phyloP scores from a whole-genome alignment of 2,329 filamentous ascomycete genomes.

The Colletotrichum caudatum region DNA sequence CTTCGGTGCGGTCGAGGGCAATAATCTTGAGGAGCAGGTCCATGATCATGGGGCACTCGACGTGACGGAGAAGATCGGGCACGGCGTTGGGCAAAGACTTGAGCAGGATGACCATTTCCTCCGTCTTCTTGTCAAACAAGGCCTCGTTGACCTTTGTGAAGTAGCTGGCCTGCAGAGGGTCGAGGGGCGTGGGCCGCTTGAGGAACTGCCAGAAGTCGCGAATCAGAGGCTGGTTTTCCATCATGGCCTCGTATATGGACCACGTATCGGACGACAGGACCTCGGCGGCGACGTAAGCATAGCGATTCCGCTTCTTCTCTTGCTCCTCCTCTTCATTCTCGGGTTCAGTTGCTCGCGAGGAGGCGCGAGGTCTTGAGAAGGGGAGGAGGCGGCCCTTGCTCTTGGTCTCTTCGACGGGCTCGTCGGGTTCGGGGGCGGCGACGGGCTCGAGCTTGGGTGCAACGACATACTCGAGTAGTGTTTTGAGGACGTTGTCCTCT shows the following conservation, averaged over 20 bases:
- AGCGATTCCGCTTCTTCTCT: conserved; percentile 92
- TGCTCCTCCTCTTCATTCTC: conserved; percentile 76
- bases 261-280: conserved; percentile 95
- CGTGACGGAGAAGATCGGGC: conserved; percentile 87
- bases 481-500: conserved; percentile 85
- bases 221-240: conserved; percentile 84
- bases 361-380: conserved; percentile 65
- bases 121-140: conserved; percentile 97
- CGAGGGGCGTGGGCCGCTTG: conserved; percentile 84
- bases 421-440: conserved; percentile 64
- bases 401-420: conserved; percentile 61
- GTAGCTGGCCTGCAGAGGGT: conserved; percentile 94
- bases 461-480: conserved; percentile 90
- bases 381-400: conserved; percentile 57
- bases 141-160: conserved; percentile 99
- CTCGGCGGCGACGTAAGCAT: conserved; percentile 93
- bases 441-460: conserved; percentile 76
- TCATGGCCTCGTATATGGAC: conserved; percentile 93
- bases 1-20: conserved; percentile 91
- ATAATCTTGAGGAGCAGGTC: conserved; percentile 97
- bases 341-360: conserved; percentile 63
- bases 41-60: conserved; percentile 99
- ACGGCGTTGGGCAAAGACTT: conserved; percentile 86
- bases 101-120: conserved; percentile 94
- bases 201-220: conserved; percentile 93